Evolutionary conservation across 805 yeast genomes (phyloP), one percentile per base, ranked within the genome.

Genomic region (Wickerhamiella azyma): DNA sequence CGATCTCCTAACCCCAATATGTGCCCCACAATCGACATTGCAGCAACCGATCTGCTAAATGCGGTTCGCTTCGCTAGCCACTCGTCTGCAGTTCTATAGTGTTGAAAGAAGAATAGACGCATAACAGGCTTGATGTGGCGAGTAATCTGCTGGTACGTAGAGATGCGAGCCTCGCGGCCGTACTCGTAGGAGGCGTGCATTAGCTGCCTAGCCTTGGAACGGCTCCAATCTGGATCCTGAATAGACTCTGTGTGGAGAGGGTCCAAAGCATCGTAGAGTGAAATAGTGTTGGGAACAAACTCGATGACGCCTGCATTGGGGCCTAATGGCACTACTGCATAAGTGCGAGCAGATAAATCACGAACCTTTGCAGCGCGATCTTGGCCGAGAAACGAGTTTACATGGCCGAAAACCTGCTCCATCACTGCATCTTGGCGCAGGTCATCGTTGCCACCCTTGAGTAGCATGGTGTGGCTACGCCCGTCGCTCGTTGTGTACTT

Each of bases 351-450:
- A 2, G 72, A 66, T 48, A 89, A 64, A 1, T 67, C 62, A n/a
- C 88, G 61, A 43, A 65, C 69, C 21, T 77, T 60, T 0, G 89
- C 69, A 28, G 73, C 74, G 44, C 69, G 69, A 55, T 83, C 77
- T 19, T 65, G 65, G 9, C 54, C 60, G 46, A 89, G 69, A 32
- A 85, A 72, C 11, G 67, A 62, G 56, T 88, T 86, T 13, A 86
- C 95, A 55, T 86, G 84, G 17, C 73, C 81, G 61, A 94, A 92
- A 1, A 89, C 97, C 59, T 92, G 97, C 60, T 89, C 94, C 98
- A 92, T 94, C 47, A 92, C 85, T 0, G 94, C 83, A 64, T 92
- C 99, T 63, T 94, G 98, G 43, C 97, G 67, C 44, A 92, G 66
- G 63, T 92, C 98, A 63, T 92, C 98, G 9, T 84, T 72, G 5